Evolutionary conservation across 345 rosid species (phyloP).

Genomic region (Hibiscus trionum): DNA sequence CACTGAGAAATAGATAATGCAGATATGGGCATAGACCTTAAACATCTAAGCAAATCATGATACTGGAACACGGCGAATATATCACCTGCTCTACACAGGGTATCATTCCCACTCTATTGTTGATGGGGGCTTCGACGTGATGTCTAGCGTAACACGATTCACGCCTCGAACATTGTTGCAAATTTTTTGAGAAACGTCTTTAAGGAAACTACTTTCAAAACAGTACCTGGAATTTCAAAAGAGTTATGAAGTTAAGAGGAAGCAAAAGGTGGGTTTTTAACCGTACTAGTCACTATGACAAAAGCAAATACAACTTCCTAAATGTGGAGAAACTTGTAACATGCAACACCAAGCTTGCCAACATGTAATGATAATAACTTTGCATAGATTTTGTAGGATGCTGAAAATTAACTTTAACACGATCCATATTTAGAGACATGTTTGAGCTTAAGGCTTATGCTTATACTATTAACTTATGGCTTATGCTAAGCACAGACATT

Average conservation of each 20-base stretch:
- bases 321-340: no score
- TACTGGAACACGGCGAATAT: background rate
- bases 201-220: slow-evolving; percentile 90
- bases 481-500: background rate
- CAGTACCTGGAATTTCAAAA: slow-evolving; percentile 52
- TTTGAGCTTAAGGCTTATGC: background rate
- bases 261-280: no score
- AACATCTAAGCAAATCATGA: background rate
- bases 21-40: background rate
- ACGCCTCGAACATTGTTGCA: slow-evolving; percentile 92
- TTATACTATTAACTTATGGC: background rate
- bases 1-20: slow-evolving; percentile 23
- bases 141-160: slow-evolving; percentile 92
- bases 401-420: background rate
- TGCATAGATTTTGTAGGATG: no score
- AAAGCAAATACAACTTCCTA: no score
- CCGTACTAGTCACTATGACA: no score
- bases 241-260: no score
- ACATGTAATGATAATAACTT: background rate
- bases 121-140: slow-evolving; percentile 98
- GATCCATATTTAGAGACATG: background rate
- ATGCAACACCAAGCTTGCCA: background rate
- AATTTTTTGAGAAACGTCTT: slow-evolving; percentile 74
- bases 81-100: background rate
- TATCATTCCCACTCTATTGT: slow-evolving; percentile 89